Evolutionary conservation across 805 yeast species (phyloP), one percentile per base, ranked within the genome.

Genomic region (Kodamaea laetipori): DNA sequence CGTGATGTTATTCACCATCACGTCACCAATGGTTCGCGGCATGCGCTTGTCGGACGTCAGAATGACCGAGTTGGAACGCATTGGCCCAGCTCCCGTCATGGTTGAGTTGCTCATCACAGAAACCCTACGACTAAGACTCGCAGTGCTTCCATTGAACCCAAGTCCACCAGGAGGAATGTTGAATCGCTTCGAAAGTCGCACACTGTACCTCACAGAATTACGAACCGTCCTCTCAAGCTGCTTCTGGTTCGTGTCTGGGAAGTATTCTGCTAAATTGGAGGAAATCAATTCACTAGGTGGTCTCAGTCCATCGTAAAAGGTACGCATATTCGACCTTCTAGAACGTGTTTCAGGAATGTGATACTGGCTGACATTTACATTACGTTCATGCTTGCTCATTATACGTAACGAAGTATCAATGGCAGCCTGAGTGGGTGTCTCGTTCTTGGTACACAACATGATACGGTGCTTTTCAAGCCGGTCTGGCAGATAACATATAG

Each of bases 231-330:
- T 82, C 48, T 85, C 85, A 49, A 94, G 73, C 45, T 84, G 84
- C 35, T 76, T 73, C 40, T 81, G 77, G 17, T 80, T 82, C 0
- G 95, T 82, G 30, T 82, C 84, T 0, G 99, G 99, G 72, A 94
- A 94, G 61, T 87, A 92, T 50, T 90, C 96, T 1, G 90, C 84
- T 50, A 92, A 69, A 57, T 92, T 89, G 1, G 90, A 82, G 1
- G 97, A 87, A 48, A 92, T 94, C 53, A 90, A 76, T 58, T 89
- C 95, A 47, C 94, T 83, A 1, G 98, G 90, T 5, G 99, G 99
- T 56, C 99, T 74, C 61, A 88, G 96, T 17, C 95, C 95, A 62
- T n/a, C n/a, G n/a, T 84, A 83, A 46, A 86, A 76, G 43, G 69
- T 73, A 44, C 78, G 70, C 53, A 76, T 48, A 19, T 39, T 37